A percentile compares a stretch with the other conserved stretches of the same genome.
Evolutionary conservation across 1,284 basidiomycete species (phyloP).

Genomic region (Inonotus hispidus): DNA sequence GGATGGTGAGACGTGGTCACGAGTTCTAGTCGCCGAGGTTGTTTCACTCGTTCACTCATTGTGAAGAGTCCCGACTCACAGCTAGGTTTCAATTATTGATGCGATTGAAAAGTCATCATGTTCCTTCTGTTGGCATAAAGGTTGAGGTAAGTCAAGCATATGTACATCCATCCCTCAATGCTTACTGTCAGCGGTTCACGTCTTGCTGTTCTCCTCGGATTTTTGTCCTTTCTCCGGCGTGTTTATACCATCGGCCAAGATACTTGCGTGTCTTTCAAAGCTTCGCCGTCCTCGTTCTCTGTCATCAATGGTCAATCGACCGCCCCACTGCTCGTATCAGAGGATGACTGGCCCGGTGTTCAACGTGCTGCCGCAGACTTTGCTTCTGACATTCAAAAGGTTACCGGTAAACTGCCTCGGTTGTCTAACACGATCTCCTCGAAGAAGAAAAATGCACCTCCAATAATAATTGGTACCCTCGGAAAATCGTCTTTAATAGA

Average conservation of each 20-base stretch:
- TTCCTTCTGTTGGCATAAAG: not conserved
- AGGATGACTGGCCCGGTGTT: constrained; percentile 60
- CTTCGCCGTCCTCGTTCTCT: constrained; percentile 31
- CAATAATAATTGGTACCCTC: constrained; percentile 61
- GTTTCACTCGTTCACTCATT: not conserved
- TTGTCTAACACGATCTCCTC: constrained; percentile 27
- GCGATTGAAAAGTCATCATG: not conserved
- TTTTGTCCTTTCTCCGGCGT: not conserved
- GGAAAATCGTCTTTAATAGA: constrained; percentile 55
- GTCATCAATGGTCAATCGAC: constrained; percentile 41
- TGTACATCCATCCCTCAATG: not conserved
- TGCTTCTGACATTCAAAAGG: constrained; percentile 53
- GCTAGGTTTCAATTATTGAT: not conserved
- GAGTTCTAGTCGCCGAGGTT: not conserved
- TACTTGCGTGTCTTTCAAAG: constrained; percentile 30
- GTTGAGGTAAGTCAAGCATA: not conserved
- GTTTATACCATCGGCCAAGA: constrained; percentile 31
- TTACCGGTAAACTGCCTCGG: constrained; percentile 47
- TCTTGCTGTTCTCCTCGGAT: not conserved
- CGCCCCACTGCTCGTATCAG: constrained; percentile 45
- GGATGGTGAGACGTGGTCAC: not conserved
- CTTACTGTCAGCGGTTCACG: not conserved
- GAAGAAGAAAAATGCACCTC: constrained; percentile 26
- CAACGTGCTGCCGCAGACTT: constrained; percentile 60
- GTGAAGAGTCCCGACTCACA: not conserved